A percentile compares a stretch with the other conserved stretches of the same genome.
Conservation (phyloP, 768 basidiomycete genomes). For the Xanthoconium purpureum region DNA sequence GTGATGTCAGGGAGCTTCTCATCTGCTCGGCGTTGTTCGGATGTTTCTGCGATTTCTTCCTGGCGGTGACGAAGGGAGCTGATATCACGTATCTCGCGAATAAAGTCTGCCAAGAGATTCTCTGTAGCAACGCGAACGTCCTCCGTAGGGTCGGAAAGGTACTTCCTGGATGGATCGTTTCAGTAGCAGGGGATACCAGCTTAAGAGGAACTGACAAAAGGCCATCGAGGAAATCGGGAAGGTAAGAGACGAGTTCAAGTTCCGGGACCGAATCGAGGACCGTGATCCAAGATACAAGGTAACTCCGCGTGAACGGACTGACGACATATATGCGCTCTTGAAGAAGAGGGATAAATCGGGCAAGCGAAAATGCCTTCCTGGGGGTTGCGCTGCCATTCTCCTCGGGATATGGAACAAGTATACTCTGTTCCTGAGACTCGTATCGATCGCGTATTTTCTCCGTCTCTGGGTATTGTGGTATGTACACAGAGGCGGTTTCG, state of each 20-base stretch:
- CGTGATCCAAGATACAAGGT: slow-evolving; percentile 95
- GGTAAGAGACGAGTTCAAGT: slow-evolving; percentile 88
- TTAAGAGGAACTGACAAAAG: slow-evolving; percentile 60
- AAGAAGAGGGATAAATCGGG: slow-evolving; percentile 91
- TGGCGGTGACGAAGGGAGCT: slow-evolving; percentile 67
- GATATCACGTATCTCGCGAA: slow-evolving; percentile 87
- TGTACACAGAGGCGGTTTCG: slow-evolving; percentile 92
- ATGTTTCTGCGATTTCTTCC: slow-evolving; percentile 48
- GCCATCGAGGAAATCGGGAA: slow-evolving; percentile 94
- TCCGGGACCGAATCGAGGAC: slow-evolving; percentile 96
- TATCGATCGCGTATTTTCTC: slow-evolving; percentile 53
- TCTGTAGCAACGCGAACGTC: slow-evolving; percentile 93
- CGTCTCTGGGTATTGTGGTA: slow-evolving; percentile 82
- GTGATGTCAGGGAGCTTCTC: slow-evolving; percentile 62
- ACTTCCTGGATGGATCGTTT: slow-evolving; percentile 56
- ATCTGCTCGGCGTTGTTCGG: slow-evolving; percentile 40
- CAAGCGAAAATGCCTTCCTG: slow-evolving; percentile 86
- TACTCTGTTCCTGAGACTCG: slow-evolving; percentile 46
- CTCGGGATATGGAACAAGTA: slow-evolving; percentile 65
- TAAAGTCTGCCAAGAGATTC: slow-evolving; percentile 81
- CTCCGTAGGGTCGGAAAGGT: slow-evolving; percentile 90
- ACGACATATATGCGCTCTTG: slow-evolving; percentile 92
- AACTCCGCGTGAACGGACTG: slow-evolving; percentile 92
- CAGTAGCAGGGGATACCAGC: slow-evolving; percentile 1
- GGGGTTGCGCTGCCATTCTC: slow-evolving; percentile 36